Percentiles rank a stretch among this genome's conserved stretches.
Conservation (phyloP, 2,329 filamentous ascomycete species). For the Colletotrichum navitas region DNA sequence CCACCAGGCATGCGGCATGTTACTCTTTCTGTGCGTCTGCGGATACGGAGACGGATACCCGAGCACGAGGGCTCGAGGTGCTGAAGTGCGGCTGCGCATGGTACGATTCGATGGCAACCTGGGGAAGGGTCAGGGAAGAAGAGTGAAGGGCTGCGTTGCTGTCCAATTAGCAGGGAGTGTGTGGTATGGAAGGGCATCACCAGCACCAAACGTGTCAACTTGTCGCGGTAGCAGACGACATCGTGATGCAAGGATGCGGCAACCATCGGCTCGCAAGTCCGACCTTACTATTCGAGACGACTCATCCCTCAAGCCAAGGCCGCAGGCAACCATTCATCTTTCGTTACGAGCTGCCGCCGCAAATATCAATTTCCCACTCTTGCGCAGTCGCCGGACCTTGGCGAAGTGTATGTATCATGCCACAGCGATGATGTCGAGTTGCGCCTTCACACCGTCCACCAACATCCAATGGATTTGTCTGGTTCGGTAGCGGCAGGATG, state of each 20-base stretch:
- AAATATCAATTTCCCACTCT: constrained; percentile 14
- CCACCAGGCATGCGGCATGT: no score
- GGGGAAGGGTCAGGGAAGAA: background rate
- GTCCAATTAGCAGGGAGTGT: background rate
- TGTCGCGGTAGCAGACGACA: no score
- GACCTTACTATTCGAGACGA: constrained; percentile 5
- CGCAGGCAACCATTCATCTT: constrained; percentile 7
- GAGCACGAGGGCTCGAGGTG: background rate
- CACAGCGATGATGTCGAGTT: background rate
- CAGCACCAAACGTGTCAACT: background rate
- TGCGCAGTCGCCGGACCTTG: background rate
- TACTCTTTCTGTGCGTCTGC: background rate
- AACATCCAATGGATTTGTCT: background rate
- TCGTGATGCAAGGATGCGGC: constrained; percentile 14
- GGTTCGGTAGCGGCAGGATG: background rate
- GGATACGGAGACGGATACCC: background rate
- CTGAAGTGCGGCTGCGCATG: background rate
- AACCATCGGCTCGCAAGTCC: constrained; percentile 1
- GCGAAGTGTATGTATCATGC: background rate
- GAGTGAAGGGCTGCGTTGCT: background rate
- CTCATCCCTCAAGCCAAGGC: constrained; percentile 19
- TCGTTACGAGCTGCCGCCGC: background rate
- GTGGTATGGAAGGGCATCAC: background rate
- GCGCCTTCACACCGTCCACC: background rate
- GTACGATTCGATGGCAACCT: background rate